phyloP scores from a whole-genome alignment of 768 basidiomycete species.

The Brasilioporus rufonigricans region DNA sequence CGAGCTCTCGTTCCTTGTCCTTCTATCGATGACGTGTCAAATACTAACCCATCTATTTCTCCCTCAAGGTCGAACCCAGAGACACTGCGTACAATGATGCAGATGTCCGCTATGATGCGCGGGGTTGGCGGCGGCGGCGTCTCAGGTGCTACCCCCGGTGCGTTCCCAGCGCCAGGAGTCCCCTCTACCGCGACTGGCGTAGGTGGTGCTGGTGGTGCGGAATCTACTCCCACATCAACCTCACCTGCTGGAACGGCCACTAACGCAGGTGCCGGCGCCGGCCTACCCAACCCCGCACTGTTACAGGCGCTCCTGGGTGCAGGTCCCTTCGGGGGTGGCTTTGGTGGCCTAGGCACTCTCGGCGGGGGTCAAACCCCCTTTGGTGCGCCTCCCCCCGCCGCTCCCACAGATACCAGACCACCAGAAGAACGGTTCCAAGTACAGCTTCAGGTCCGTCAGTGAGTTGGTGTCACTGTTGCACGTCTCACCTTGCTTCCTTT shows the following conservation, averaged over 20 bases:
- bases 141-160: slow-evolving; percentile 11
- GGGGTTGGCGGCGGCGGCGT: slow-evolving; percentile 40
- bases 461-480: background rate
- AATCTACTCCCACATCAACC: slow-evolving; percentile 19
- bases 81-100: slow-evolving; percentile 68
- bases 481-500: background rate
- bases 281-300: slow-evolving; percentile 41
- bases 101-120: slow-evolving; percentile 51
- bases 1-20: background rate
- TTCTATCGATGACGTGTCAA: background rate
- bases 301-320: slow-evolving; percentile 30
- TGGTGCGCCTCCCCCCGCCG: slow-evolving; percentile 18
- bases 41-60: background rate
- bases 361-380: slow-evolving; percentile 24
- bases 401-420: slow-evolving; percentile 66
- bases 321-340: slow-evolving; percentile 3
- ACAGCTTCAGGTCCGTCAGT: slow-evolving; percentile 63
- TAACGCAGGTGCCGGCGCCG: slow-evolving; percentile 6
- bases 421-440: slow-evolving; percentile 93
- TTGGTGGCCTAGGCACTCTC: slow-evolving; percentile 32
- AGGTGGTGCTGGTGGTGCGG: slow-evolving; percentile 14
- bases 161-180: slow-evolving; percentile 63
- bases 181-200: slow-evolving; percentile 32
- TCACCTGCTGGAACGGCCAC: slow-evolving; percentile 27
- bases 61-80: slow-evolving; percentile 69